These are phyloP conservation scores for Aspergillus luchuensis DNA, from an alignment of 2,329 filamentous ascomycete genomes.

Conservation along the genomic window DNA sequence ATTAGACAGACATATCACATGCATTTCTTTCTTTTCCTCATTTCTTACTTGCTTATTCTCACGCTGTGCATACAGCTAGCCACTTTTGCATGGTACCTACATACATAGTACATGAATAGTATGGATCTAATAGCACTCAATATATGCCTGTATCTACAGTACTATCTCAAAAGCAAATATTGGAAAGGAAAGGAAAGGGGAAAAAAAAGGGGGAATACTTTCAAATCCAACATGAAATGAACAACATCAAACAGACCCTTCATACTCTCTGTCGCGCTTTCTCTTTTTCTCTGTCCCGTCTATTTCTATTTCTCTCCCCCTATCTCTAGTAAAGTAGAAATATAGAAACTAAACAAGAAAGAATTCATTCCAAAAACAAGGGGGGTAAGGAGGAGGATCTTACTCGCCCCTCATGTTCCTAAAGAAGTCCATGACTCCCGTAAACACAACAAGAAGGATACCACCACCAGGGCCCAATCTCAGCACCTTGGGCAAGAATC, in stretches of 20 bases:
- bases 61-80: no score
- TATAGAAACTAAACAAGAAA: slow-evolving; percentile 3
- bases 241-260: no score
- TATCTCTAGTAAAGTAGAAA: slow-evolving; percentile 1
- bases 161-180: no score
- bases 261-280: no score
- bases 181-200: no score
- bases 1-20: background rate
- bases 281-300: no score
- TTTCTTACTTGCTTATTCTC: no score
- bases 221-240: no score
- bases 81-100: background rate
- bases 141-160: no score
- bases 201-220: no score
- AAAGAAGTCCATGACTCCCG: slow-evolving; percentile 74
- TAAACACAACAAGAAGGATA: slow-evolving; percentile 56
- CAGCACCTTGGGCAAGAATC: slow-evolving; percentile 93
- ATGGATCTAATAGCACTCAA: no score
- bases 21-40: background rate
- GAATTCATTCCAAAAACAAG: background rate
- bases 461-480: slow-evolving; percentile 70
- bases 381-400: background rate
- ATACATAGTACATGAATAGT: no score
- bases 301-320: slow-evolving; percentile 7
- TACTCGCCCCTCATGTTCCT: slow-evolving; percentile 60